Conservation (phyloP, 176 grass and related monocot genomes). For the Thalia dealbata region DNA sequence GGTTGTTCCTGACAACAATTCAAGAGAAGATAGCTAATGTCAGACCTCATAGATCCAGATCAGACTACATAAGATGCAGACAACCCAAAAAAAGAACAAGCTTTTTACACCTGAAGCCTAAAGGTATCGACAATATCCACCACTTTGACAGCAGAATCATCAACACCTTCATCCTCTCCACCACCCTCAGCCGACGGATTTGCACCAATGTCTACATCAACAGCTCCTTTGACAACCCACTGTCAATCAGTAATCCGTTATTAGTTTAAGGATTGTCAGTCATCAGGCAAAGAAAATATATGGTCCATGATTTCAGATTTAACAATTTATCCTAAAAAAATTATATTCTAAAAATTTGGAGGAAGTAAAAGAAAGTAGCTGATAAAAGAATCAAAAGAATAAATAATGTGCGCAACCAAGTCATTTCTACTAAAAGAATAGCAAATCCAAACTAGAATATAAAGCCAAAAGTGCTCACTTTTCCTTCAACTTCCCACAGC, state of each 20-base stretch:
- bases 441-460: not conserved
- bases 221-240: conserved; percentile 70
- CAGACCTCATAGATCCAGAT: not conserved
- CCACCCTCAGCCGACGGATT: conserved; percentile 78
- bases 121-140: conserved; percentile 95
- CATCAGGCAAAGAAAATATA: too few relatives aligned
- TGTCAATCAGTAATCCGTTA: conserved; percentile 21
- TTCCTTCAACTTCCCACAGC: conserved; percentile 14
- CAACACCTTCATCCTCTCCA: conserved; percentile 61
- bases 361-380: too few relatives aligned
- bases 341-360: too few relatives aligned
- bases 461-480: not conserved
- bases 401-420: too few relatives aligned
- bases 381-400: too few relatives aligned
- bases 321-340: too few relatives aligned
- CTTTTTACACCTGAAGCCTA: conserved; percentile 58
- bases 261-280: not conserved
- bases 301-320: too few relatives aligned
- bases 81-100: not conserved
- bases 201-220: conserved; percentile 84
- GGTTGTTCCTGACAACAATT: conserved; percentile 64
- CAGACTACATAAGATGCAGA: not conserved
- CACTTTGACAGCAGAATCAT: conserved; percentile 52
- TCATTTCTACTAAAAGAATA: not conserved
- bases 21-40: not conserved